These are phyloP conservation scores for Trichoderma sp. DNA, from an alignment of 2,329 filamentous ascomycete species.

Conservation along the genomic window DNA sequence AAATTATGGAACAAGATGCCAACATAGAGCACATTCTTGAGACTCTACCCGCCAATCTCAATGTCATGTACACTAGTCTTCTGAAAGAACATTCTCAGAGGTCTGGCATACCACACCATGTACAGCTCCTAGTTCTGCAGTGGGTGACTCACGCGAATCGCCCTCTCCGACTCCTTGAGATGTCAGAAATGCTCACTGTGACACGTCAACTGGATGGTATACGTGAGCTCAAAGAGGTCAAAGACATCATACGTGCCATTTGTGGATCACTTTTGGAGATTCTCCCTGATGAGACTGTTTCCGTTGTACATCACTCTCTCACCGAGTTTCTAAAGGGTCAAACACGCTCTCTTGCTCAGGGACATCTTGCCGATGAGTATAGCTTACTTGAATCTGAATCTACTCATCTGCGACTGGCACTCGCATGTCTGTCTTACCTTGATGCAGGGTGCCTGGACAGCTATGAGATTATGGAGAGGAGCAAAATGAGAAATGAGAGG, in stretches of 20 bases:
- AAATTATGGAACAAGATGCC: constrained; percentile 32
- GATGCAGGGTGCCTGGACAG: constrained; percentile 24
- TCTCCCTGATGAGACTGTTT: constrained; percentile 45
- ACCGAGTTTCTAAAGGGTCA: constrained; percentile 44
- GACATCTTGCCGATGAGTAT: constrained; percentile 6
- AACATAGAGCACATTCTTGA: constrained; percentile 31
- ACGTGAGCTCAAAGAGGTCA: constrained; percentile 24
- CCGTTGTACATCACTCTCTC: constrained; percentile 49
- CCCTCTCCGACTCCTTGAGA: constrained; percentile 45
- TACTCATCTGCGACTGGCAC: constrained; percentile 27
- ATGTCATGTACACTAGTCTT: constrained; percentile 43
- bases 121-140: constrained; percentile 43
- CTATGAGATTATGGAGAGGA: background rate
- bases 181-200: constrained; percentile 36
- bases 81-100: constrained; percentile 39
- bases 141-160: constrained; percentile 44
- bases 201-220: background rate
- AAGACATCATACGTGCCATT: constrained; percentile 39
- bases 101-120: constrained; percentile 33
- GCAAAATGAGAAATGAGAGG: background rate
- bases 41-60: constrained; percentile 39
- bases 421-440: constrained; percentile 23
- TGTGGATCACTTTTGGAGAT: constrained; percentile 49
- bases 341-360: constrained; percentile 14
- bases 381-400: constrained; percentile 23